Conservation (phyloP, 352 stramenopile species). For the Globisporangium canariense region DNA sequence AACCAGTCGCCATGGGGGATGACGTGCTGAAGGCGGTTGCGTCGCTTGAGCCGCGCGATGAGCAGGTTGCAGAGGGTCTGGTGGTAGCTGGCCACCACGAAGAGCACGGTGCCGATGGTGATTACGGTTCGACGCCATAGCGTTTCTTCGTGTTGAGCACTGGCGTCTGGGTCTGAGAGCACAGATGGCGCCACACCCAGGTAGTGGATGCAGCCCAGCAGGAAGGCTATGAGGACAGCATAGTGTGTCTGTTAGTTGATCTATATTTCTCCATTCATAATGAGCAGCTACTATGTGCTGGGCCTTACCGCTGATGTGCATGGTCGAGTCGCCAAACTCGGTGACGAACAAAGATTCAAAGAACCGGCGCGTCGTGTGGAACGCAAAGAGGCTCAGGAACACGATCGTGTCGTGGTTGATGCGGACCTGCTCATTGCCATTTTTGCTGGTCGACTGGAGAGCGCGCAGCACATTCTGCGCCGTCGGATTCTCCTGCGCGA, state of each 20-base stretch:
- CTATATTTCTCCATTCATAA: neutral
- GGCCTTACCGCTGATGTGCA: slow-evolving; percentile 42
- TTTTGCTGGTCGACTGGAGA: slow-evolving; percentile 23
- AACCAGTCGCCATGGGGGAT: slow-evolving; percentile 66
- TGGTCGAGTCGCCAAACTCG: slow-evolving; percentile 59
- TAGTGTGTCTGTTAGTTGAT: neutral
- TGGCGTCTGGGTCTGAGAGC: slow-evolving; percentile 35
- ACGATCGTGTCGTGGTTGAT: slow-evolving; percentile 37
- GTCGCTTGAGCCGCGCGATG: slow-evolving; percentile 52
- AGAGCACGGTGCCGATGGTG: slow-evolving; percentile 31
- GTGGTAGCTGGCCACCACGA: slow-evolving; percentile 49
- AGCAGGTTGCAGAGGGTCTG: slow-evolving; percentile 58
- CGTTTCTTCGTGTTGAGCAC: slow-evolving; percentile 21
- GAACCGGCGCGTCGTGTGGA: slow-evolving; percentile 55
- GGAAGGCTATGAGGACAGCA: slow-evolving; percentile 29
- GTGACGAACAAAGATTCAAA: slow-evolving; percentile 62
- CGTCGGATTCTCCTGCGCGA: slow-evolving; percentile 27
- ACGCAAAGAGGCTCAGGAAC: slow-evolving; percentile 47
- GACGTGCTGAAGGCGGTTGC: slow-evolving; percentile 44
- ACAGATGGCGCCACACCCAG: slow-evolving; percentile 42
- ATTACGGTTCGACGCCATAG: slow-evolving; percentile 15
- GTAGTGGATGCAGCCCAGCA: slow-evolving; percentile 64
- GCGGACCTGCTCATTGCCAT: slow-evolving; percentile 6
- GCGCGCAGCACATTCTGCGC: slow-evolving; percentile 33
- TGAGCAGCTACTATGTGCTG: neutral